phyloP scores from a whole-genome alignment of 1,284 basidiomycete species.

The Boletus smithii region DNA sequence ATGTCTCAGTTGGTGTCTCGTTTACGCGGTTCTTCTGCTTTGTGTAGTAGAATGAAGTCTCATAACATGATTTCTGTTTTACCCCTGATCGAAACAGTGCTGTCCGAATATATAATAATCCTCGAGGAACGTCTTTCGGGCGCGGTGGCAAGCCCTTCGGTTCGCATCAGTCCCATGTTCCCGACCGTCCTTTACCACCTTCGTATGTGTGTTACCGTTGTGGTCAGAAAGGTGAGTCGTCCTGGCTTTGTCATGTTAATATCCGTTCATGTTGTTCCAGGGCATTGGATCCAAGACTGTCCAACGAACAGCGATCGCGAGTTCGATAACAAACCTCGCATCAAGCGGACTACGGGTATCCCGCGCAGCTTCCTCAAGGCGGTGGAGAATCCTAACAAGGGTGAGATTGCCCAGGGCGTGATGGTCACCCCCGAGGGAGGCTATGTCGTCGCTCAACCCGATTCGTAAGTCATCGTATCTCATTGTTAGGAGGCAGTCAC shows the following conservation, averaged over 20 bases:
- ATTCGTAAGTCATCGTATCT: slow-evolving; percentile 60
- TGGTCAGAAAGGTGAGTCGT: slow-evolving; percentile 85
- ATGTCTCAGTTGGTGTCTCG: slow-evolving; percentile 90
- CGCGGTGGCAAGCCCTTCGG: slow-evolving; percentile 61
- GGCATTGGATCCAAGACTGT: slow-evolving; percentile 99
- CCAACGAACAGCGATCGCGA: slow-evolving; percentile 96
- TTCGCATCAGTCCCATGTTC: slow-evolving; percentile 45
- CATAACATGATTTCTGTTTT: slow-evolving; percentile 54
- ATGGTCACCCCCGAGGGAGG: slow-evolving; percentile 98
- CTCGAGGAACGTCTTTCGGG: slow-evolving; percentile 55
- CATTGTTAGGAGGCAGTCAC: slow-evolving; percentile 2
- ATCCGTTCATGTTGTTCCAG: slow-evolving; percentile 40
- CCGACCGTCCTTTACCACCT: slow-evolving; percentile 74
- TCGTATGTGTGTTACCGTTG: slow-evolving; percentile 99
- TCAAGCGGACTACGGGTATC: slow-evolving; percentile 97
- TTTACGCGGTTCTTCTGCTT: slow-evolving; percentile 47
- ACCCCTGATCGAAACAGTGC: slow-evolving; percentile 52
- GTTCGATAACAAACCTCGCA: slow-evolving; percentile 90
- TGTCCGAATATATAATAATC: slow-evolving; percentile 63
- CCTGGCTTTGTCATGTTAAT: neutral
- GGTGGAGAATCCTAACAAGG: slow-evolving; percentile 81
- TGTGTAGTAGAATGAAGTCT: slow-evolving; percentile 62
- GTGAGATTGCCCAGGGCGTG: slow-evolving; percentile 75
- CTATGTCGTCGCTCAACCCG: slow-evolving; percentile 92
- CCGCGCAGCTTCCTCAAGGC: slow-evolving; percentile 96